A percentile compares a stretch with the other conserved stretches of the same genome.
phyloP scores from a whole-genome alignment of 345 rosid species.

The Salix suchowensis region DNA sequence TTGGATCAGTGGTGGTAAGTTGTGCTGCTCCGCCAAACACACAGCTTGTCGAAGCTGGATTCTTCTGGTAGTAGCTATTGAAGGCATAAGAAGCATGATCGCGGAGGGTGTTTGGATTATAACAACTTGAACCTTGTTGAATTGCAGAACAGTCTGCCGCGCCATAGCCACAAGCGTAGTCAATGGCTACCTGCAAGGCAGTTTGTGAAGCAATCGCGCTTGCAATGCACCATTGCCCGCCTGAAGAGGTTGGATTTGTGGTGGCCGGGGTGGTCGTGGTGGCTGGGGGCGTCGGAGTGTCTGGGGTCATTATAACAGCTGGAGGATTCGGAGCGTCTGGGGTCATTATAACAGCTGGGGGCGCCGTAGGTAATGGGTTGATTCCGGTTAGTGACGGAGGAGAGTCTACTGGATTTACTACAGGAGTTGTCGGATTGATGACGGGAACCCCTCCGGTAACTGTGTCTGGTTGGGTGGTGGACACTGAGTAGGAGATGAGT shows the following conservation, averaged over 20 bases:
- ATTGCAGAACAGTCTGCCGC: slow-evolving; percentile 85
- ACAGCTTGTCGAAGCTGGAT: slow-evolving; percentile 84
- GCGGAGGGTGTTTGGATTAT: slow-evolving; percentile 57
- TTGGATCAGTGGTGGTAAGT: slow-evolving; percentile 78
- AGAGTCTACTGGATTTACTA: slow-evolving; percentile 37
- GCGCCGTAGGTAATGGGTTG: slow-evolving; percentile 24
- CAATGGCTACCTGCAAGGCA: slow-evolving; percentile 87
- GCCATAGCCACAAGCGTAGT: slow-evolving; percentile 93
- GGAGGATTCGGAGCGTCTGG: slow-evolving; percentile 13
- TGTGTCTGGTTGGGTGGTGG: slow-evolving; percentile 30
- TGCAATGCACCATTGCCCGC: slow-evolving; percentile 78
- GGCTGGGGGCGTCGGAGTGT: slow-evolving; percentile 11
- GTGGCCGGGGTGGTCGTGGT: slow-evolving; percentile 9
- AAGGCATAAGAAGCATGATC: slow-evolving; percentile 96
- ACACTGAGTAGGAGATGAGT: slow-evolving; percentile 23
- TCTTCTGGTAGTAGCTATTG: slow-evolving; percentile 92
- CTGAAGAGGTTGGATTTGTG: slow-evolving; percentile 34
- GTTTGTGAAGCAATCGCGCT: slow-evolving; percentile 69
- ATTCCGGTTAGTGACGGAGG: slow-evolving; percentile 12
- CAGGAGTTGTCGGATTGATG: slow-evolving; percentile 66
- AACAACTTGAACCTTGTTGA: slow-evolving; percentile 71
- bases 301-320: not conserved
- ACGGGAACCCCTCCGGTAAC: slow-evolving; percentile 39
- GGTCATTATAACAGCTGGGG: slow-evolving; percentile 1
- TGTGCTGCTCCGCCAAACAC: slow-evolving; percentile 90